Base-by-base conservation (phyloP, 345 rosid species). In the Ceriops zippeliana region DNA sequence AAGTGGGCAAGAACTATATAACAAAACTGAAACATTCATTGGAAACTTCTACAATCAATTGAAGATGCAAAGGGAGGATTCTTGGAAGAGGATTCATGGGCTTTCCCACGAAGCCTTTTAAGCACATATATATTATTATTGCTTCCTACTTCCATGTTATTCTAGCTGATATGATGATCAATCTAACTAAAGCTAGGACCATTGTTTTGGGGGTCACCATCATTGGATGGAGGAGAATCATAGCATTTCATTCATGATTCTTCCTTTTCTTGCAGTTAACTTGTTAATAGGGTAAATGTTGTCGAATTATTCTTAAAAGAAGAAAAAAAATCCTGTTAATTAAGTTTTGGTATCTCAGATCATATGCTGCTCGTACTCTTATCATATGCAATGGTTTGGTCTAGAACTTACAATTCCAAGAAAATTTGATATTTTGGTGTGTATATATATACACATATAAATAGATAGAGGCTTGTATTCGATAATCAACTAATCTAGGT, bases 61-160 rank as follows among this genome's bases (percentile, higher is more conserved):
- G 86, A 81, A 85, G 85, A 82, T 86, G 85, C 90, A 89, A 63
- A 85, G 89, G 73, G 87, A 83, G 72, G 87, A 85, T 1, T 88
- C 87, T 5, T 85, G 83, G 84, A 82, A 82, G 74, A 80, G 71
- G 73, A 1, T 28, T 28, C 30, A 28, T 2, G 65, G 87, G 60
- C 49, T 81, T 46, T 83, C 84, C 69, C 78, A 80, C 71, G 81
- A 80, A 75, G 76, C 83, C 56, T 76, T 76, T 66, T 80, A 74
- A 73, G 28, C 7, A 51, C 52, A 4, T 28, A 21, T 21, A 20
- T 53, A 8, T 21, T 6, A 8, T 2, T 53, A n/a, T 35, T 24
- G 13, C 7, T 21, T 24, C 58, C 30, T 53, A 21, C 9, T 35
- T 35, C 58, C 2, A 53, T 24, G 27, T 17, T 15, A 53, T 53